A percentile compares a stretch with the other conserved stretches of the same genome.
Evolutionary conservation across 805 yeast species (phyloP).

Genomic region (Metschnikowia lochheadii): DNA sequence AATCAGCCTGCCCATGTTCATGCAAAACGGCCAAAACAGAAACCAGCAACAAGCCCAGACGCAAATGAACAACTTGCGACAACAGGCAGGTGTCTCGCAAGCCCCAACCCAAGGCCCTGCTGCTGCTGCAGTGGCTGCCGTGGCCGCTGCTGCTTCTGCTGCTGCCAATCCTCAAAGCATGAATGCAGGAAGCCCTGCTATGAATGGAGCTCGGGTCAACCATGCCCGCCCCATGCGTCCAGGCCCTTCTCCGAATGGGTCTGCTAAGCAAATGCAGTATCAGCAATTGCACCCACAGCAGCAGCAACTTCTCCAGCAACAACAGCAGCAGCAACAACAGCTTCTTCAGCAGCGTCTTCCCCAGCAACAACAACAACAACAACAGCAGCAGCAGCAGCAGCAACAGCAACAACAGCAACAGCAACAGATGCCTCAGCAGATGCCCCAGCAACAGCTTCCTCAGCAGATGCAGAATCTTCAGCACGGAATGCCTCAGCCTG

Average conservation of each 20-base stretch:
- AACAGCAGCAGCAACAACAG: slow-evolving; percentile 10
- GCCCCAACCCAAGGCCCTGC: slow-evolving; percentile 16
- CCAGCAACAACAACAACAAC: slow-evolving; percentile 12
- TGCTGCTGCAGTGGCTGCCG: slow-evolving; percentile 11
- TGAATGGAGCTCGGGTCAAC: slow-evolving; percentile 8
- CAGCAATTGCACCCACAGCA: slow-evolving; percentile 10
- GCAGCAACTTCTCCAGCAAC: slow-evolving; percentile 4
- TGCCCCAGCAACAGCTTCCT: slow-evolving; percentile 8
- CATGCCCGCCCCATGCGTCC: slow-evolving; percentile 8
- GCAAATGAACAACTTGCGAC: slow-evolving; percentile 49
- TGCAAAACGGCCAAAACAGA: slow-evolving; percentile 25
- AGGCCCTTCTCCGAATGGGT: slow-evolving; percentile 2
- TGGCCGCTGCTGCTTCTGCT: slow-evolving; percentile 10
- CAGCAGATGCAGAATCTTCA: slow-evolving; percentile 5
- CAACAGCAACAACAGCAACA: slow-evolving; percentile 4
- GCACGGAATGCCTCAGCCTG: background rate
- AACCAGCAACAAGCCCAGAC: slow-evolving; percentile 46
- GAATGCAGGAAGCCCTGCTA: slow-evolving; percentile 10
- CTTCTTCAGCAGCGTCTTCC: slow-evolving; percentile 5
- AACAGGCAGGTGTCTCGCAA: slow-evolving; percentile 36
- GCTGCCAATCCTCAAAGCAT: slow-evolving; percentile 8
- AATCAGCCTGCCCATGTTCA: slow-evolving; percentile 30
- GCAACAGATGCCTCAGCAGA: slow-evolving; percentile 1
- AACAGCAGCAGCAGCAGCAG: slow-evolving; percentile 10
- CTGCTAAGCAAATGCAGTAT: slow-evolving; percentile 1